Base-by-base conservation (phyloP, 2,329 filamentous ascomycete genomes). In the Claviceps maximensis region DNA sequence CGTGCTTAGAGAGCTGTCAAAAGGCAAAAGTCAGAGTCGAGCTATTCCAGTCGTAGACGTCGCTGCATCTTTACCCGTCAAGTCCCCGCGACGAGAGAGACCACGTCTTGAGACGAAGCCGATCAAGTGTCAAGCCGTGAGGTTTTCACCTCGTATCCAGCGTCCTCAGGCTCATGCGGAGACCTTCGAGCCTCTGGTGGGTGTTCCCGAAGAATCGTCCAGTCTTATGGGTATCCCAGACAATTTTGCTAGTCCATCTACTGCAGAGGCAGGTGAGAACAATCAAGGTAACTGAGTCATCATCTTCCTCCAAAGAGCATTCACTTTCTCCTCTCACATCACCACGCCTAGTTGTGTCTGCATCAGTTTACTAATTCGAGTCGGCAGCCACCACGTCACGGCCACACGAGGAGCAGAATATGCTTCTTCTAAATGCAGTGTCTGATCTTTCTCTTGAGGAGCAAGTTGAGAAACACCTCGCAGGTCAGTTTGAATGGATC, bases 401-500 rank as follows among this genome's bases (percentile, higher is more conserved):
- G 17, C 9, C 23, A 13, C 21, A 40, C n/a, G 15, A 19, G 31
- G 42, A 38, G 17, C 15, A 12, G 12, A 31, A 27, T n/a, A 40
- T 51, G 42, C 33, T 29, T 29, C 31, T 47, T 23, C 5, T 17
- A 38, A 44, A 42, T 47, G 36, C 46, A 36, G 50, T 33, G 15
- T 21, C 31, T 10, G 38, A 29, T 9, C 25, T 33, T n/a, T 47
- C 42, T 42, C 54, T 53, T 23, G 49, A 55, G 21, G 42, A 38
- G 47, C 69, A 72, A 53, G 63, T 73, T 49, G 60, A 65, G 50
- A 70, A 66, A 57, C 74, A 76, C 61, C 63, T 70, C 56, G 67
- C 69, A 66, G 72, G 72, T 69, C 67, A 75, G 63, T 78, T 74
- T 60, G 72, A 77, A 59, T 78, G 71, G 68, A 61, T 77, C 53